phyloP scores from a whole-genome alignment of 257 asterid genomes.

The Ajuga chamaepitys region DNA sequence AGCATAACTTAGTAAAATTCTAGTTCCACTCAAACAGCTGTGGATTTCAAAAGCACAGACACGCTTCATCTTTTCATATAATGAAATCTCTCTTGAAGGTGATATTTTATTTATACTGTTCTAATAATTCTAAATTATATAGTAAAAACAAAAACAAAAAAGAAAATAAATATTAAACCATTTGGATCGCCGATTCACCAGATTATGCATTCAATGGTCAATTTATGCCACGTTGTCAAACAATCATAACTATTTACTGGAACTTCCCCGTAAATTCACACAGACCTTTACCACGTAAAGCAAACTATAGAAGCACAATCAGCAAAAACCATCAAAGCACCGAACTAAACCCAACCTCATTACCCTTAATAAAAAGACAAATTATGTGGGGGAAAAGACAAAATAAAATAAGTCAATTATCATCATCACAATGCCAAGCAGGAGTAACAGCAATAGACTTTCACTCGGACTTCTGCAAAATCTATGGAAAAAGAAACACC shows the following conservation, averaged over 20 bases:
- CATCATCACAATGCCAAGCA: background rate
- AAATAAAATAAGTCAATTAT: background rate
- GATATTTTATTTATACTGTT: background rate
- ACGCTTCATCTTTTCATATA: background rate
- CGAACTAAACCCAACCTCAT: background rate
- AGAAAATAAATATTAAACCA: background rate
- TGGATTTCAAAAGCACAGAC: background rate
- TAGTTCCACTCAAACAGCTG: background rate
- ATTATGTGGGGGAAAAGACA: too few relatives aligned
- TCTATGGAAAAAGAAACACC: background rate
- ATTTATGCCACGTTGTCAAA: background rate
- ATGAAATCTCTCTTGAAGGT: background rate
- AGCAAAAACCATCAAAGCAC: background rate
- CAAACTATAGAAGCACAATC: background rate
- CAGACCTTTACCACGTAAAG: background rate
- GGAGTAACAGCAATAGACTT: background rate
- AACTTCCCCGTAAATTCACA: background rate
- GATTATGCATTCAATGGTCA: background rate
- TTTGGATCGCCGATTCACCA: background rate
- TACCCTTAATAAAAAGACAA: background rate
- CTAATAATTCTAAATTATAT: conserved; percentile 3
- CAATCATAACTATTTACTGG: background rate
- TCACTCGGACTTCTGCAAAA: background rate
- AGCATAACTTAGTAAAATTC: background rate
- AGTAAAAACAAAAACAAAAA: too few relatives aligned